Percentiles rank a stretch among this genome's conserved stretches.
Conservation (phyloP, 768 basidiomycete species). For the Trametes meyenii region DNA sequence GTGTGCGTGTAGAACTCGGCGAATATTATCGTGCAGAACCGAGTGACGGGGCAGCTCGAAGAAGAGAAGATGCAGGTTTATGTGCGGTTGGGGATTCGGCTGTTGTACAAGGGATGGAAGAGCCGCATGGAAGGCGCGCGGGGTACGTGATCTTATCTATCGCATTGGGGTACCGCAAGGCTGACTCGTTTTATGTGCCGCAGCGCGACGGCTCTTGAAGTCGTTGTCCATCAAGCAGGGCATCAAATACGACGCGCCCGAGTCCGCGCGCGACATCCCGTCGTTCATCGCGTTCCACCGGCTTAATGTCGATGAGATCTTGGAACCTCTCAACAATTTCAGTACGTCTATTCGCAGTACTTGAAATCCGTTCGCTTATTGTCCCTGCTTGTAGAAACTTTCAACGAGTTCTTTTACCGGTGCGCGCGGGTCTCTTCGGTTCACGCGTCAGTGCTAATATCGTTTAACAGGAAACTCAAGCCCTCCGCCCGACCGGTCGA, state of each 20-base stretch:
- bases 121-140: conserved; percentile 87
- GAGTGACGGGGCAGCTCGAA: conserved; percentile 86
- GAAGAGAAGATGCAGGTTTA: conserved; percentile 99
- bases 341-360: conserved; percentile 49
- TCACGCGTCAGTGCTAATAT: too few species aligned
- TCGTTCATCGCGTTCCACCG: conserved; percentile 90
- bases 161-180: not conserved
- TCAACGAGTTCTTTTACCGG: conserved; percentile 88
- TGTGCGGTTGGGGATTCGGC: conserved; percentile 87
- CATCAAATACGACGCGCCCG: conserved; percentile 85
- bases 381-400: conserved; percentile 60
- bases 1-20: conserved; percentile 74
- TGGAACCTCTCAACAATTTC: conserved; percentile 82
- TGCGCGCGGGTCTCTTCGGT: not conserved
- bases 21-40: conserved; percentile 97
- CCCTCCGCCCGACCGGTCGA: conserved; percentile 77
- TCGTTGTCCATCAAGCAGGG: conserved; percentile 94
- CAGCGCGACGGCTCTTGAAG: conserved; percentile 82
- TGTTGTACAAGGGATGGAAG: conserved; percentile 91
- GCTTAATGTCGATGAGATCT: conserved; percentile 79
- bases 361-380: not conserved
- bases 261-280: conserved; percentile 82
- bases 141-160: conserved; percentile 49
- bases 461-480: conserved; percentile 73
- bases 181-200: not conserved